Evolutionary conservation across 2,329 filamentous ascomycete species (phyloP).

Genomic region (Purpureocillium takamizusanense): DNA sequence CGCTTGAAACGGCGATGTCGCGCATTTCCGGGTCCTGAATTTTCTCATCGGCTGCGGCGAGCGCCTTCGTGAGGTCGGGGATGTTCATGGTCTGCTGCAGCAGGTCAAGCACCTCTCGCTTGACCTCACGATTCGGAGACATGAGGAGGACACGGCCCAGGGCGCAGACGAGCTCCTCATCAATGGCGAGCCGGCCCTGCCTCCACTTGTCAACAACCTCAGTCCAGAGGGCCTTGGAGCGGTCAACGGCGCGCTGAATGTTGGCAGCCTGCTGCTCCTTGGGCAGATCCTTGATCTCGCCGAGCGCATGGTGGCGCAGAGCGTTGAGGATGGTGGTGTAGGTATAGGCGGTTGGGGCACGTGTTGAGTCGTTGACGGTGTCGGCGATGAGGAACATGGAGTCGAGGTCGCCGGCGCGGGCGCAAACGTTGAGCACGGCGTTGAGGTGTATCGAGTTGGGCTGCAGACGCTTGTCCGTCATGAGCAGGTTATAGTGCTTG

Average conservation of each 20-base stretch:
- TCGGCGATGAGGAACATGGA: constrained; percentile 68
- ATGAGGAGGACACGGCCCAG: constrained; percentile 74
- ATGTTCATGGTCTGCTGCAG: constrained; percentile 78
- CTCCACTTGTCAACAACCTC: constrained; percentile 73
- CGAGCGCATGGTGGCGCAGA: constrained; percentile 37
- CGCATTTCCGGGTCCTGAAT: constrained; percentile 11
- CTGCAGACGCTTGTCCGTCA: constrained; percentile 51
- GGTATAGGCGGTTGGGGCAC: constrained; percentile 58
- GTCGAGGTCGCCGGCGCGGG: constrained; percentile 66
- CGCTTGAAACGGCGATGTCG: constrained; percentile 9
- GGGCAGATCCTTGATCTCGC: constrained; percentile 15
- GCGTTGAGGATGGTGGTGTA: constrained; percentile 80
- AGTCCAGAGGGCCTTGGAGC: constrained; percentile 70
- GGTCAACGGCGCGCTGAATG: constrained; percentile 42
- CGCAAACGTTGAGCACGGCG: constrained; percentile 75
- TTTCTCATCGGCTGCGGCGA: constrained; percentile 8
- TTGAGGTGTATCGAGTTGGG: constrained; percentile 81
- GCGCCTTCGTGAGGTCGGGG: constrained; percentile 39
- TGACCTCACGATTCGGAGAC: constrained; percentile 49
- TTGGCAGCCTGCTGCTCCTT: constrained; percentile 22
- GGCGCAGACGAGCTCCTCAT: constrained; percentile 68
- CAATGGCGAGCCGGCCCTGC: constrained; percentile 58
- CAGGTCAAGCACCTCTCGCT: constrained; percentile 63
- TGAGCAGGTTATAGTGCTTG: constrained; percentile 69
- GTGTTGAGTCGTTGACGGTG: constrained; percentile 56